These are phyloP conservation scores for Pythium phragmiticola DNA, from an alignment of 352 stramenopile species.

Conservation along the genomic window DNA sequence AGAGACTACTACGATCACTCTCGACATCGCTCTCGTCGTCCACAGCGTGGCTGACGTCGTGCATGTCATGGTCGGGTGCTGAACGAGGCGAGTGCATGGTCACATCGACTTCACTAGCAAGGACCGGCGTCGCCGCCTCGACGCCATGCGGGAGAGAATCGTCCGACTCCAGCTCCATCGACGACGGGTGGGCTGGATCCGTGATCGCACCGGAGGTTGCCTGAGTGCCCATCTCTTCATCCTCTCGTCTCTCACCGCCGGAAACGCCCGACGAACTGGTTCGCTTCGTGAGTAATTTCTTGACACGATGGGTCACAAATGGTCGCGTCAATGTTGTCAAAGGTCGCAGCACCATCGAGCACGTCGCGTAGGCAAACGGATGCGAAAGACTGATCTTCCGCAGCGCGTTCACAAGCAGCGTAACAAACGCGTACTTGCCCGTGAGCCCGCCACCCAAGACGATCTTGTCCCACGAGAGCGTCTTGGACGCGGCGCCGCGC, in stretches of 20 bases:
- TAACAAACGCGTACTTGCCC: conserved; percentile 78
- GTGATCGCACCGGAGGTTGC: background rate
- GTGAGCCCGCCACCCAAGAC: conserved; percentile 62
- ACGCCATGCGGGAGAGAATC: background rate
- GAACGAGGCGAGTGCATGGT: conserved; percentile 61
- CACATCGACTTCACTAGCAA: conserved; percentile 51
- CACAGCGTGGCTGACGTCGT: conserved; percentile 25
- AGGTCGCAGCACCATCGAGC: conserved; percentile 77
- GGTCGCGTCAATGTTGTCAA: conserved; percentile 76
- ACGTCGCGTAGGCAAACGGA: conserved; percentile 70
- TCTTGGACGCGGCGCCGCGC: conserved; percentile 62
- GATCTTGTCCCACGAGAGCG: conserved; percentile 81
- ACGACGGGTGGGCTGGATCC: background rate
- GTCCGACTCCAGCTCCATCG: conserved; percentile 2
- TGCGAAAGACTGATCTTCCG: conserved; percentile 78
- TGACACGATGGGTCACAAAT: conserved; percentile 76
- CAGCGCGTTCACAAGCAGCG: conserved; percentile 68
- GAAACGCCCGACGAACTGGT: background rate
- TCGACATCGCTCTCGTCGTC: conserved; percentile 43
- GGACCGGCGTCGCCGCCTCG: background rate
- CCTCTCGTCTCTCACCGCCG: background rate
- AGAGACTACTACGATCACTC: conserved; percentile 63
- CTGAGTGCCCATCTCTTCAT: background rate
- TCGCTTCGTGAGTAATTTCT: conserved; percentile 62
- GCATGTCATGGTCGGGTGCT: conserved; percentile 57